Evolutionary conservation across 768 basidiomycete species (phyloP).

Genomic region (Kwoniella sp.): DNA sequence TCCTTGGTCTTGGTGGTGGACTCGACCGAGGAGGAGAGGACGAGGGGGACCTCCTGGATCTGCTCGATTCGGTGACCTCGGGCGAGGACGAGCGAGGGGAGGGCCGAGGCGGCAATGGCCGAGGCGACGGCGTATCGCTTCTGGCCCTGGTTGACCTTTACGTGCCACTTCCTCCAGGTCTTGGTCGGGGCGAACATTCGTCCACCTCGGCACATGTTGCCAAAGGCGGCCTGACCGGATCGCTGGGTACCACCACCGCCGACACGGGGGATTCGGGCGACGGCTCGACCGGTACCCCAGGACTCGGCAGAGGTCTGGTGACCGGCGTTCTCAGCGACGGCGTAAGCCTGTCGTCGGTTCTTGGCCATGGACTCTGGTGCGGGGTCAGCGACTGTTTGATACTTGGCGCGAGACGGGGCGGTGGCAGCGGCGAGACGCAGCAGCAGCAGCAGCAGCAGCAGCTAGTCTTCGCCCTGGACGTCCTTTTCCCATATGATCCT

Average conservation of each 20-base stretch:
- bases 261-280: slow-evolving; percentile 99
- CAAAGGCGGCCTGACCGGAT: slow-evolving; percentile 98
- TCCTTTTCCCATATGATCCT: too few species aligned
- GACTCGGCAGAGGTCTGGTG: slow-evolving; percentile 99
- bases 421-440: too few species aligned
- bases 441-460: too few species aligned
- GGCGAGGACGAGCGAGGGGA: slow-evolving; percentile 96
- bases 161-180: slow-evolving; percentile 99
- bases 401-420: background rate
- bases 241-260: slow-evolving; percentile 98
- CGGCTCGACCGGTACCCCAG: slow-evolving; percentile 99
- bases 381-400: background rate
- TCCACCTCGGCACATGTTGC: slow-evolving; percentile 99
- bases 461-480: too few species aligned
- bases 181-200: slow-evolving; percentile 99
- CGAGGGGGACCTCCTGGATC: slow-evolving; percentile 92
- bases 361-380: slow-evolving; percentile 86
- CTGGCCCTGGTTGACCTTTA: slow-evolving; percentile 99
- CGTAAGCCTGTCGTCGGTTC: slow-evolving; percentile 95
- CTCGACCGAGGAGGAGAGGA: slow-evolving; percentile 72
- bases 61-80: slow-evolving; percentile 98
- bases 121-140: slow-evolving; percentile 96
- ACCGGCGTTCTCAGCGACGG: slow-evolving; percentile 95
- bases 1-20: slow-evolving; percentile 94
- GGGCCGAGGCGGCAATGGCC: slow-evolving; percentile 93